A percentile compares a stretch with the other conserved stretches of the same genome.
These are phyloP conservation scores for Handroanthus guayacan DNA, from an alignment of 257 asterid species.

Conservation along the genomic window DNA sequence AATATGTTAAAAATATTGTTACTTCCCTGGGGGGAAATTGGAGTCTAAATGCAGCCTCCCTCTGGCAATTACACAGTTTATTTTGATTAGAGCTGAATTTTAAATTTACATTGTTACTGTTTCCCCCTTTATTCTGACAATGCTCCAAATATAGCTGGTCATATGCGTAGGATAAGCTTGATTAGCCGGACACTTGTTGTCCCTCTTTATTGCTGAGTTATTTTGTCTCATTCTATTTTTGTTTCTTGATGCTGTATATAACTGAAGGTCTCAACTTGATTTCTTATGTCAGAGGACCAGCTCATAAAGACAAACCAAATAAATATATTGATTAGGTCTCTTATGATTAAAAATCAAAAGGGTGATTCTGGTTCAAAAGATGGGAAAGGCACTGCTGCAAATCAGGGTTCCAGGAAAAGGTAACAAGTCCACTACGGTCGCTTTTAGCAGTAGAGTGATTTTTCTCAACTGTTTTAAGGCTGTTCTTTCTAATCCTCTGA, in stretches of 20 bases:
- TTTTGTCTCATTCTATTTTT: conserved; percentile 9
- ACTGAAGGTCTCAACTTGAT: conserved; percentile 31
- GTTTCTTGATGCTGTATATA: conserved; percentile 29
- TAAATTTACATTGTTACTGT: conserved; percentile 5
- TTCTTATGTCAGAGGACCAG: conserved; percentile 57
- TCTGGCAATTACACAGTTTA: conserved; percentile 22
- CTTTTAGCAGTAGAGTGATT: conserved; percentile 19
- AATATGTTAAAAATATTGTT: not conserved
- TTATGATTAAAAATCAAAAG: conserved; percentile 65
- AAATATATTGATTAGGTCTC: conserved; percentile 74
- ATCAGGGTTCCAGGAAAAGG: conserved; percentile 65
- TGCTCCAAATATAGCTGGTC: conserved; percentile 7
- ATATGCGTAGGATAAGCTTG: conserved; percentile 41
- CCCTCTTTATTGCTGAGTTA: conserved; percentile 4
- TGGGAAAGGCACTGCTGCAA: conserved; percentile 49
- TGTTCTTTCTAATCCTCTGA: not conserved
- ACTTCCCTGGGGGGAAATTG: conserved; percentile 11
- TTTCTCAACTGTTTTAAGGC: not conserved
- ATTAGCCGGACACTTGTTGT: not conserved
- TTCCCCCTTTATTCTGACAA: conserved; percentile 12
- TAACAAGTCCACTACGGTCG: conserved; percentile 30
- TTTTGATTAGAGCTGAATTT: conserved; percentile 3
- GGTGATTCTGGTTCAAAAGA: conserved; percentile 57
- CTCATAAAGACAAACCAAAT: conserved; percentile 70
- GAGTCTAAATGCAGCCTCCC: not conserved